phyloP scores from a whole-genome alignment of 2,329 filamentous ascomycete species.

The Orbilia quercus region DNA sequence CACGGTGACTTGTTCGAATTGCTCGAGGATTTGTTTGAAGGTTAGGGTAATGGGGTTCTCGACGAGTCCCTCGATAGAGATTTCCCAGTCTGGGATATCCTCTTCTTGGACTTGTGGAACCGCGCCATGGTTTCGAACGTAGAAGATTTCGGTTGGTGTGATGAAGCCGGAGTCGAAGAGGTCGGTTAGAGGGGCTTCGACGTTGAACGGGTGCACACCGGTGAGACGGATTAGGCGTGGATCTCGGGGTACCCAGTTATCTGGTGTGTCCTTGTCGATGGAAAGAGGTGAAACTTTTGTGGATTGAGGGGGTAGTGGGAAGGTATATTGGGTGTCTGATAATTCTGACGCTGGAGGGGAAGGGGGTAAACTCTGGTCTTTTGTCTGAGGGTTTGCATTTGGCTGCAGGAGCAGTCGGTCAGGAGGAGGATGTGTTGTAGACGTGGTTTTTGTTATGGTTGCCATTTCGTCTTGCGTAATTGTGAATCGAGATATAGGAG shows the following conservation, averaged over 20 bases:
- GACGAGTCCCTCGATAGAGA: constrained; percentile 86
- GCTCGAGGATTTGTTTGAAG: constrained; percentile 76
- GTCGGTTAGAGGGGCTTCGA: constrained; percentile 81
- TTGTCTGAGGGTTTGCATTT: neutral
- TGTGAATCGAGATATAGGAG: too few relatives aligned
- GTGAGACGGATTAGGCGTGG: constrained; percentile 84
- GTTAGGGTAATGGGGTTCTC: constrained; percentile 78
- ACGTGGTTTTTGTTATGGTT: constrained; percentile 45
- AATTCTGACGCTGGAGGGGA: constrained; percentile 37
- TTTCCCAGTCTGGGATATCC: constrained; percentile 81
- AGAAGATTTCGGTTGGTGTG: constrained; percentile 87
- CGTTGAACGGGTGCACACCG: constrained; percentile 90
- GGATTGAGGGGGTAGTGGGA: constrained; percentile 77
- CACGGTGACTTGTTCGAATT: constrained; percentile 84
- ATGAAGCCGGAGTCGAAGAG: constrained; percentile 80
- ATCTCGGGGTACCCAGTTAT: constrained; percentile 82
- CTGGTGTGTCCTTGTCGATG: constrained; percentile 85
- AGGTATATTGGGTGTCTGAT: constrained; percentile 61
- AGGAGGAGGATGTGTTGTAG: constrained; percentile 41
- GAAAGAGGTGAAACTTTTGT: constrained; percentile 72
- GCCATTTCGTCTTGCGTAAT: constrained; percentile 8
- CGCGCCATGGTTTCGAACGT: constrained; percentile 88
- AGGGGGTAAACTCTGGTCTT: constrained; percentile 19
- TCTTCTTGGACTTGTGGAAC: constrained; percentile 80
- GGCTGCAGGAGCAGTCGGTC: constrained; percentile 20